Conservation (phyloP, 129 eudicot species). For the Flaveria robusta region DNA sequence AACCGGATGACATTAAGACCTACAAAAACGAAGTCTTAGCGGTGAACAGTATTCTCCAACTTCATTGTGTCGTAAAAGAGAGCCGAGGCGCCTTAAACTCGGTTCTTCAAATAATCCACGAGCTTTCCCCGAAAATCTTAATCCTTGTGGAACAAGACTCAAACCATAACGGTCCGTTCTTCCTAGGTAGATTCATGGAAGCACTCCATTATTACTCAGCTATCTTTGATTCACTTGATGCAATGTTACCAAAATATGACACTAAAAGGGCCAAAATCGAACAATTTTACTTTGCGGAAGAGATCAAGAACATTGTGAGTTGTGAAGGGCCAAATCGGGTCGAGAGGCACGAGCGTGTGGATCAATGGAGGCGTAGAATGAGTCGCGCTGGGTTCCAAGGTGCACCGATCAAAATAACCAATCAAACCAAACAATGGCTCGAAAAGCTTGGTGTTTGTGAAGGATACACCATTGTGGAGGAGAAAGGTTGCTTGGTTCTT, state of each 20-base stretch:
- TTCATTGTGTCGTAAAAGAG: slow-evolving; percentile 77
- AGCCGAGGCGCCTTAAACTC: slow-evolving; percentile 80
- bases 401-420: slow-evolving; percentile 46
- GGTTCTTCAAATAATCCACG: slow-evolving; percentile 60
- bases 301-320: slow-evolving; percentile 77
- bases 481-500: slow-evolving; percentile 71
- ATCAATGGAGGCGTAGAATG: slow-evolving; percentile 89
- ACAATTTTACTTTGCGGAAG: slow-evolving; percentile 72
- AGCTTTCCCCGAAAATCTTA: slow-evolving; percentile 62
- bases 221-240: slow-evolving; percentile 71
- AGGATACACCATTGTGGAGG: slow-evolving; percentile 69
- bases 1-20: slow-evolving; percentile 54
- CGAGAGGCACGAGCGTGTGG: slow-evolving; percentile 81
- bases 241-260: slow-evolving; percentile 62
- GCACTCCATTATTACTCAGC: slow-evolving; percentile 80
- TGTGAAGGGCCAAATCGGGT: slow-evolving; percentile 87
- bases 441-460: slow-evolving; percentile 50
- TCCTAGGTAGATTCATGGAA: slow-evolving; percentile 77
- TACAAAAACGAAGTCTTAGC: slow-evolving; percentile 55
- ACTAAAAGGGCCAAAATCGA: slow-evolving; percentile 70
- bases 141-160: slow-evolving; percentile 81
- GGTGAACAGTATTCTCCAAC: slow-evolving; percentile 67
- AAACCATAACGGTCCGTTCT: slow-evolving; percentile 74
- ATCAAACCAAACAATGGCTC: slow-evolving; percentile 64
- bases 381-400: slow-evolving; percentile 80